Evolutionary conservation across 2,329 filamentous ascomycete genomes (phyloP).

Genomic region (Trichoderma harzianum): DNA sequence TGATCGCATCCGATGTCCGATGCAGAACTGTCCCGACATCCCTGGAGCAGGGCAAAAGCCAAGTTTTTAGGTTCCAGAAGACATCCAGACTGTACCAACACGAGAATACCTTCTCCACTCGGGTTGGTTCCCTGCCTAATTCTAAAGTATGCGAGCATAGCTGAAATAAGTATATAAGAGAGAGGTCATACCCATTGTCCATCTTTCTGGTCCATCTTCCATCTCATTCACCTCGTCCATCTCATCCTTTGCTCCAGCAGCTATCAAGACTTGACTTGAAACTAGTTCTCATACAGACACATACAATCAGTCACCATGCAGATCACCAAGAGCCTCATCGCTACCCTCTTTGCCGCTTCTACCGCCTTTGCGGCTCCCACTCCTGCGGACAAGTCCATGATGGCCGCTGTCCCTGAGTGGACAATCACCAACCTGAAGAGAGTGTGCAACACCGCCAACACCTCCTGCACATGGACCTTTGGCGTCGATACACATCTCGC

Average conservation of each 20-base stretch:
- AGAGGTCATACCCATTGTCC: background rate
- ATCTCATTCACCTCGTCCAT: background rate
- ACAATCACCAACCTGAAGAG: slow-evolving; percentile 41
- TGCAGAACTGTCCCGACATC: background rate
- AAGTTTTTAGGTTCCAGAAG: background rate
- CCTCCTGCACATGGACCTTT: slow-evolving; percentile 44
- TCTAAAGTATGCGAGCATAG: background rate
- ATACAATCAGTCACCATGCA: slow-evolving; percentile 38
- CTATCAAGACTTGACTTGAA: background rate
- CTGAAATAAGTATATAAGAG: background rate
- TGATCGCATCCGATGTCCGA: slow-evolving; percentile 10
- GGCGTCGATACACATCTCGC: slow-evolving; percentile 37
- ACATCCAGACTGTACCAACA: background rate
- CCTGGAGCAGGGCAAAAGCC: background rate
- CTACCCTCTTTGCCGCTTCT: slow-evolving; percentile 35
- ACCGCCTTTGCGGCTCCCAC: slow-evolving; percentile 37
- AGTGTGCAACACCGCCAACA: slow-evolving; percentile 38
- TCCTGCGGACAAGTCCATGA: slow-evolving; percentile 36
- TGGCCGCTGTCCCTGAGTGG: slow-evolving; percentile 40
- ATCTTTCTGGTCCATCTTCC: background rate
- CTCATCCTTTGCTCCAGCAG: background rate
- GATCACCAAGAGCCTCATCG: slow-evolving; percentile 39
- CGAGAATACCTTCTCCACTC: background rate
- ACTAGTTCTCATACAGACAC: background rate
- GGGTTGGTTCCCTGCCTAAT: background rate